Evolutionary conservation across 495 filamentous ascomycete genomes (phyloP), one percentile per base, ranked within the genome.

Genomic region (Aspergillus nidulans): DNA sequence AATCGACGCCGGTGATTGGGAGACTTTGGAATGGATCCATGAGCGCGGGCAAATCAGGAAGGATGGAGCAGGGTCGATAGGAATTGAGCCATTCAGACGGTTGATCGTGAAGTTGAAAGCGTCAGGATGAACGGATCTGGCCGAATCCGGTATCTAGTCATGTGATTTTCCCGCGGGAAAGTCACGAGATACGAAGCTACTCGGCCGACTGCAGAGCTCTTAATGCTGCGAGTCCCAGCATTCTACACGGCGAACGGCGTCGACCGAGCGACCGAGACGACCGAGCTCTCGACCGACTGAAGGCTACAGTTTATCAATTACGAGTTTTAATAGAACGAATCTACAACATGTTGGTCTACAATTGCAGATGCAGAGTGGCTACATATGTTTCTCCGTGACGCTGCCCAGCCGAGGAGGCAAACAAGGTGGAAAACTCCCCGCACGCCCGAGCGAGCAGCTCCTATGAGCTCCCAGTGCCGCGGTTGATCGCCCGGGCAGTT

Each of bases 121-220:
- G 49, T 39, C 36, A 47, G 56, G 56, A 58, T 52, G 54, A 63
- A 53, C 54, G 57, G 55, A 58, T 48, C 28, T 44, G 19, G 8
- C 44, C 53, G 41, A 25, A 45, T 55, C 36, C 25, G 52, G 58
- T 40, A 46, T 44, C 19, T 13, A 4, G 20, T 21, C 59, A 41
- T 49, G 47, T 49, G 57, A 66, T 62, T 69, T 74, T 57, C 15
- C 71, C 71, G 41, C 68, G 71, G 71, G 53, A 60, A 74, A 68
- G 60, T 57, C 24, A 18, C 32, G 28, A 9, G 45, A 2, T 18
- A 2, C 21, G 8, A 6, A 34, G 36, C 19, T 47, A 46, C 61
- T 72, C 71, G 69, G 71, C 71, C 71, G 69, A 74, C 57, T 64
- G 53, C 47, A 32, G 32, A 39, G 32, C 6, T 46, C 20, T 15